Base-by-base conservation (phyloP, 2,329 filamentous ascomycete species). In the Lasiodiplodia hormozganensis region DNA sequence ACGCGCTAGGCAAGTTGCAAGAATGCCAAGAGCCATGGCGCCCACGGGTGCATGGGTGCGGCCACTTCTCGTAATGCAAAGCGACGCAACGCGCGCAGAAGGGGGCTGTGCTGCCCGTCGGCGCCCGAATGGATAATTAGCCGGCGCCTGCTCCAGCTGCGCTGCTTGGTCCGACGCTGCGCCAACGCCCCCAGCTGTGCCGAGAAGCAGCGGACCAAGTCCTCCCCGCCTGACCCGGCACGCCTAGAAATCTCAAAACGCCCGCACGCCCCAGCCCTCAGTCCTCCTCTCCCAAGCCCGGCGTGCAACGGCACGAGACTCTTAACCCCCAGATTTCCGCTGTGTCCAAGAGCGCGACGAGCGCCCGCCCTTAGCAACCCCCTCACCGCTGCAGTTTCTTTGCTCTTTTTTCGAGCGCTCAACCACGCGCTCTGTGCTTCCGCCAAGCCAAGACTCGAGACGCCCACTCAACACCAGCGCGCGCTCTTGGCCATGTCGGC, bases 121-220 rank as follows among this genome's bases (percentile, higher is more conserved):
- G 47, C 49, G 28, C 47, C 60, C 60, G 60, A 64, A 38, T 64
- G 67, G 49, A 49, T 62, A 68, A 68, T 64, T 68, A 68, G 67
- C 57, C 67, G 57, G 67, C 67, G 36, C 25, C 67, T 68, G 67
- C 67, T 31, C 57, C 38, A 52, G 49, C 57, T 34, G 38, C 51
- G 54, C 54, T 57, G 54, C 65, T 67, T 58, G 52, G 52, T 49
- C 62, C 51, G 40, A 56, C 53, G 40, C 65, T 67, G 43, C 56
- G 65, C 54, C 65, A 49, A 47, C 53, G 34, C 57, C 34, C 66
- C 47, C 28, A 53, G 21, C 40, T 62, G 47, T 57, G 56, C 67
- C 67, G 58, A 68, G 65, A 68, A 53, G 57, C 67, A 68, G 67
- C 67, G 67, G 67, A 68, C 67, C 67, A 68, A 68, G 67, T 68